Conservation (phyloP, 768 basidiomycete genomes). For the Mycena galopus region DNA sequence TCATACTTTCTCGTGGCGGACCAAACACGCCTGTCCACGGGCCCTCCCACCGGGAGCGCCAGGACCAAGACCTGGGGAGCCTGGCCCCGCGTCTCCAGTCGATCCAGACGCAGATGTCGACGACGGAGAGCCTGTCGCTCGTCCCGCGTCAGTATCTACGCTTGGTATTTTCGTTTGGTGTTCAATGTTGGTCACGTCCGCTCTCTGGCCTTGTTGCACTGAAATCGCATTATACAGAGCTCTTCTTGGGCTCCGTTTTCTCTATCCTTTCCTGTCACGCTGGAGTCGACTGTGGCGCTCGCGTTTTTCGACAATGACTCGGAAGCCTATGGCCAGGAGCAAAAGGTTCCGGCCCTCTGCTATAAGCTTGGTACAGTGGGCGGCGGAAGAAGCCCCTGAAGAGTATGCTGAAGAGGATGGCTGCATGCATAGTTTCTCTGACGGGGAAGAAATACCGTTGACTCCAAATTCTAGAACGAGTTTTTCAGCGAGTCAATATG, state of each 20-base stretch:
- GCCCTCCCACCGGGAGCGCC: constrained; percentile 27
- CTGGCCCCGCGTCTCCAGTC: constrained; percentile 26
- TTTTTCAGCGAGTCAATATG: constrained; percentile 18
- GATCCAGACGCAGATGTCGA: constrained; percentile 28
- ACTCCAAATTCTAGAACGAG: constrained; percentile 26
- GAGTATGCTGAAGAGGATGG: constrained; percentile 26
- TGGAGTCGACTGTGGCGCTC: constrained; percentile 3
- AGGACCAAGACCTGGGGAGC: constrained; percentile 4
- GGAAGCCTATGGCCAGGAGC: neutral
- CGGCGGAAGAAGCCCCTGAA: constrained; percentile 18
- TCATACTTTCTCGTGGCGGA: constrained; percentile 27
- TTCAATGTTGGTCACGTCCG: constrained; percentile 1
- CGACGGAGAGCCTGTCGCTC: neutral
- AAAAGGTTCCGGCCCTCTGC: constrained; percentile 18
- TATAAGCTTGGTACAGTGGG: constrained; percentile 16
- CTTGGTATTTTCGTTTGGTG: neutral
- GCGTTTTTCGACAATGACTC: neutral
- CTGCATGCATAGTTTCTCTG: constrained; percentile 7
- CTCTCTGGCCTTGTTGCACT: neutral
- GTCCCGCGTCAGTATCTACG: neutral
- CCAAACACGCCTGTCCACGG: constrained; percentile 29
- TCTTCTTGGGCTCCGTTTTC: constrained; percentile 1
- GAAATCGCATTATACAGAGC: neutral
- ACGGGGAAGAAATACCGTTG: constrained; percentile 25
- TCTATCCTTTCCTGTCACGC: constrained; percentile 12